Percentiles rank a stretch among this genome's conserved stretches.
Evolutionary conservation across 129 eudicot genomes (phyloP).

Genomic region (Chrysanthemum makinoi): DNA sequence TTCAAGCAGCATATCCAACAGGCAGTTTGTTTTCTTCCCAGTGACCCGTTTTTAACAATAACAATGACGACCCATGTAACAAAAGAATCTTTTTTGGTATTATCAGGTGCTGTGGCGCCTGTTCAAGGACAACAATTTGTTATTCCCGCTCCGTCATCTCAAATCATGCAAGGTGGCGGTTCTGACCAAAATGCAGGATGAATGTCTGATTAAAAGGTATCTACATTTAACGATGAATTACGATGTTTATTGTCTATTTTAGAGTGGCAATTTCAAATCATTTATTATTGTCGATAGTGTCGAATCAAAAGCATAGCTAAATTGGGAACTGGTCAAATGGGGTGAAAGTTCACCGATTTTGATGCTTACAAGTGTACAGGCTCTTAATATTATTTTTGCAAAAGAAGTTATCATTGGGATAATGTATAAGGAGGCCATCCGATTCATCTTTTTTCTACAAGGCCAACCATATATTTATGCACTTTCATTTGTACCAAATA

Average conservation of each 20-base stretch:
- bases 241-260: background rate
- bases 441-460: no score
- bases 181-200: slow-evolving; percentile 87
- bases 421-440: background rate
- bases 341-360: no score
- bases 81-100: slow-evolving; percentile 24
- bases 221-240: slow-evolving; percentile 14
- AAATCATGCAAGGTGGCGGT: slow-evolving; percentile 71
- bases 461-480: no score
- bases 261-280: background rate
- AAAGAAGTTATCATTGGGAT: background rate
- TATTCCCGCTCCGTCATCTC: slow-evolving; percentile 66
- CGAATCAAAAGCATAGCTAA: no score
- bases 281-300: no score
- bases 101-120: slow-evolving; percentile 62
- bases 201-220: slow-evolving; percentile 55
- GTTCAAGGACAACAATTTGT: slow-evolving; percentile 73
- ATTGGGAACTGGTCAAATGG: no score
- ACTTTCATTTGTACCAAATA: no score
- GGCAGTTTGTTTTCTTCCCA: slow-evolving; percentile 37
- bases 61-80: slow-evolving; percentile 5
- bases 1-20: slow-evolving; percentile 69
- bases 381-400: no score
- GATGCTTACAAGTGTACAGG: no score
- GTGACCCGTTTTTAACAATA: slow-evolving; percentile 3